Conservation (phyloP, 2,329 filamentous ascomycete species). For the Trichoderma sp. region DNA sequence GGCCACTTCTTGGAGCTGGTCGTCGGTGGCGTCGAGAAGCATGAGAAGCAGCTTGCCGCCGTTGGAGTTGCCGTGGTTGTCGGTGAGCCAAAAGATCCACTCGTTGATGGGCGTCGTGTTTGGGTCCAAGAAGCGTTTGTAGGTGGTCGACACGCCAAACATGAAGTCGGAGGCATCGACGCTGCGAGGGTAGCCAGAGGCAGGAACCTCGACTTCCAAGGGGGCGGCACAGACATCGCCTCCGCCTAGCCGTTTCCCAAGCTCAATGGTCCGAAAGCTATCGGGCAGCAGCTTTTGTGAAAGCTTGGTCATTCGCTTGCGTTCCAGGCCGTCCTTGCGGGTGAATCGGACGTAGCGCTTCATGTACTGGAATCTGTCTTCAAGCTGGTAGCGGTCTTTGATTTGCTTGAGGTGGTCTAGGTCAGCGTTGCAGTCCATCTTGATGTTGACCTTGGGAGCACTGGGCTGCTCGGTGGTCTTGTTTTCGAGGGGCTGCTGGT, state of each 20-base stretch:
- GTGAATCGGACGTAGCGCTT: constrained; percentile 57
- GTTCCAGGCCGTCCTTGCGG: constrained; percentile 48
- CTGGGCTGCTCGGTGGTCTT: constrained; percentile 26
- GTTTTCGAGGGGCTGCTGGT: constrained; percentile 38
- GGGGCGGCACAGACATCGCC: constrained; percentile 51
- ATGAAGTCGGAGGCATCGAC: constrained; percentile 60
- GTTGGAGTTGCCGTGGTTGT: constrained; percentile 57
- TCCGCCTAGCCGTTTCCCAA: constrained; percentile 44
- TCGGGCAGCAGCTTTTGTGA: constrained; percentile 51
- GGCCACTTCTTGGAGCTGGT: constrained; percentile 53
- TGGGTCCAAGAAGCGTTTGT: constrained; percentile 54
- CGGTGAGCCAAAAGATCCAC: constrained; percentile 63
- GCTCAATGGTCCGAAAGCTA: constrained; percentile 51
- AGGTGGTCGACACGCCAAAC: constrained; percentile 62
- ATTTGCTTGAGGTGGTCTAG: constrained; percentile 48
- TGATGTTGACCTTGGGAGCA: constrained; percentile 31
- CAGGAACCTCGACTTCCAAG: constrained; percentile 53
- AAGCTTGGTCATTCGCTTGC: constrained; percentile 55
- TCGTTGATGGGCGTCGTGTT: constrained; percentile 57
- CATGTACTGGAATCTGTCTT: constrained; percentile 56
- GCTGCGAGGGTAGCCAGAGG: constrained; percentile 51
- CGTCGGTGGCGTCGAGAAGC: constrained; percentile 54
- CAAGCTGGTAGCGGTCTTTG: constrained; percentile 50
- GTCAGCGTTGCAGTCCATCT: constrained; percentile 55
- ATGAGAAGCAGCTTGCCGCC: constrained; percentile 58